Conservation (phyloP, 2,329 filamentous ascomycete genomes). For the Talaromyces sp. region DNA sequence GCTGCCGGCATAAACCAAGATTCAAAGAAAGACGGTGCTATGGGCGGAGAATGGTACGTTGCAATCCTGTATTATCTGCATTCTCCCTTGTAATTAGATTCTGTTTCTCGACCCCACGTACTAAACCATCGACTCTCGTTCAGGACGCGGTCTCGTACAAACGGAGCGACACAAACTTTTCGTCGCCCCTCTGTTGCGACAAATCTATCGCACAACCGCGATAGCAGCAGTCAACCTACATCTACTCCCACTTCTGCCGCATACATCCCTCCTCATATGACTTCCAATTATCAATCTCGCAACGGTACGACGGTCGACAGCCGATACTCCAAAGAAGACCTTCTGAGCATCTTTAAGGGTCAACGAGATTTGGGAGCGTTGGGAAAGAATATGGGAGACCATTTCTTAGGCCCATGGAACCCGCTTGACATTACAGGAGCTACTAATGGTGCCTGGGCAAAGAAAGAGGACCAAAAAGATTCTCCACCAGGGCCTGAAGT, state of each 20-base stretch:
- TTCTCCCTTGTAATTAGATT: neutral
- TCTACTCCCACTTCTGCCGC: conserved; percentile 42
- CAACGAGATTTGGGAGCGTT: conserved; percentile 53
- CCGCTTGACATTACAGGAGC: conserved; percentile 65
- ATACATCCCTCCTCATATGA: conserved; percentile 61
- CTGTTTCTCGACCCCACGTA: conserved; percentile 3
- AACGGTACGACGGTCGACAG: conserved; percentile 54
- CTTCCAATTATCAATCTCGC: conserved; percentile 49
- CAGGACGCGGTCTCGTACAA: conserved; percentile 60
- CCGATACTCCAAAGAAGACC: conserved; percentile 73
- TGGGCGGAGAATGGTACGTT: conserved; percentile 70
- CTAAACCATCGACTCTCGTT: conserved; percentile 20
- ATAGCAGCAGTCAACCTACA: conserved; percentile 39
- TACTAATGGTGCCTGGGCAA: conserved; percentile 67
- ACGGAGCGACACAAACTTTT: conserved; percentile 65
- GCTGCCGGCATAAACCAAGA: conserved; percentile 69
- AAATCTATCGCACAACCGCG: conserved; percentile 47
- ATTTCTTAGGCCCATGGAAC: conserved; percentile 76
- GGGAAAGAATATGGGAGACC: conserved; percentile 59
- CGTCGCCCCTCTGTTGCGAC: conserved; percentile 60
- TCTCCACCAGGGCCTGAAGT: conserved; percentile 77
- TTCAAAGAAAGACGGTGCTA: conserved; percentile 56
- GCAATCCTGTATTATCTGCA: neutral
- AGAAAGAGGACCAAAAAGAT: conserved; percentile 69
- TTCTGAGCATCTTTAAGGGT: conserved; percentile 68